Evolutionary conservation across 1,284 basidiomycete genomes (phyloP), one percentile per base, ranked within the genome.

Genomic region (Vanrija sp.): DNA sequence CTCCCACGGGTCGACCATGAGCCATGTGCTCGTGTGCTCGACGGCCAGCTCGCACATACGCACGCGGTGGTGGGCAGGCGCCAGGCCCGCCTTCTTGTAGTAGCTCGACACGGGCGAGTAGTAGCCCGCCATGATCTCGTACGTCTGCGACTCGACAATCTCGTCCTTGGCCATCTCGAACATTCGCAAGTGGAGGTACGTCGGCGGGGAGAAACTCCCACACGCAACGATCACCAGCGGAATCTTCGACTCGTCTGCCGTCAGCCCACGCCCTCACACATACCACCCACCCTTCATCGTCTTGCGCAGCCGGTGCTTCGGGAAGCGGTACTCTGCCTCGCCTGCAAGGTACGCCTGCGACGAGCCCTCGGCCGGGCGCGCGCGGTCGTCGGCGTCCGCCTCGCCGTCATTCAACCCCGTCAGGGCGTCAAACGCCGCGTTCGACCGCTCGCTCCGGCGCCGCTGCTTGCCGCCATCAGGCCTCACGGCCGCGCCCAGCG

Each of bases 81-180:
- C 83, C 43, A 94, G 79, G 45, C 91, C 91, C 38, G 87, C 85
- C 73, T 94, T 94, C 81, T 91, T 90, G 83, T 94, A 94, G 81
- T 86, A 83, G 76, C 92, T 90, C 65, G 87, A 75, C 74, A 97
- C 93, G 38, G 93, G 93, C 69, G 90, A 93, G 69, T 96, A 86
- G 78, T 96, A 96, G 1, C 91, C 91, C 21, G 89, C 93, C 66
- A 96, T 83, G 66, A 97, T 87, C 79, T 96, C 93, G 70, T 90
- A 95, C 63, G 92, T 85, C 60, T 91, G 92, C 67, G 89, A 90
- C 71, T 96, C 93, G 51, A 91, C 83, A 56, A 91, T 85, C 69
- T 91, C 93, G 79, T 97, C 93, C 78, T 88, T 90, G 55, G 93
- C 93, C 93, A 97, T 96, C 76, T 96, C 93, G 76, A 96, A 97